Base-by-base conservation (phyloP, 805 yeast genomes). In the Kodamaea sagamina region DNA sequence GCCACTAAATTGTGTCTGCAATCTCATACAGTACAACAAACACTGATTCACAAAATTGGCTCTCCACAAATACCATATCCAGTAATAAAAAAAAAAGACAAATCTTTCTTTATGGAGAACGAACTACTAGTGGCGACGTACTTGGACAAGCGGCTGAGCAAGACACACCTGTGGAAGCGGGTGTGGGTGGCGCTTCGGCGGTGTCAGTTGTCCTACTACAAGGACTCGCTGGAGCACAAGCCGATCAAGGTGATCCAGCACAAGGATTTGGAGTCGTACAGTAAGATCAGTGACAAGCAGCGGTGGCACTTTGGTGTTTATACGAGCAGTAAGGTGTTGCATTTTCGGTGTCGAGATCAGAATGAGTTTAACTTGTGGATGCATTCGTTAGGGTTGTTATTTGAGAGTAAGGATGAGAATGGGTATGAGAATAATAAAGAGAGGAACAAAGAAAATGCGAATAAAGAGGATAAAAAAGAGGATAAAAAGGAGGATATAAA, bases 181-280 rank as follows among this genome's bases (percentile, higher is more conserved):
- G 50, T 54, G 24, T 71, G 76, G 75, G 65, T 63, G 31, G 71
- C 66, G 4, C 53, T 71, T 4, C 49, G 75, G 24, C 50, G 53
- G n/a, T 55, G 64, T 34, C 75, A 68, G 47, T 52, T 71, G 13
- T 54, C 68, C 7, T 68, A 65, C 52, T 71, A 71, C 50, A 67
- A 67, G 39, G 69, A 68, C 44, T 47, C 63, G 5, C 47, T 51
- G 19, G 76, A 71, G 47, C 61, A 67, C 51, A 66, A 65, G 40
- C 69, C 75, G 0, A 47, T 56, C 16, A 55, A 49, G 36, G 72
- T 71, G 10, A 50, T 67, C 7, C 55, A 44, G 59, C 54, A 47
- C 18, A 51, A 25, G 28, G 49, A 48, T 48, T 54, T 48, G 7
- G 49, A 50, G 6, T 46, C 62, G n/a, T 51, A 47, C 38, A 52